Conservation (phyloP, 768 basidiomycete species). For the Xerocomus brunneocitrinus region DNA sequence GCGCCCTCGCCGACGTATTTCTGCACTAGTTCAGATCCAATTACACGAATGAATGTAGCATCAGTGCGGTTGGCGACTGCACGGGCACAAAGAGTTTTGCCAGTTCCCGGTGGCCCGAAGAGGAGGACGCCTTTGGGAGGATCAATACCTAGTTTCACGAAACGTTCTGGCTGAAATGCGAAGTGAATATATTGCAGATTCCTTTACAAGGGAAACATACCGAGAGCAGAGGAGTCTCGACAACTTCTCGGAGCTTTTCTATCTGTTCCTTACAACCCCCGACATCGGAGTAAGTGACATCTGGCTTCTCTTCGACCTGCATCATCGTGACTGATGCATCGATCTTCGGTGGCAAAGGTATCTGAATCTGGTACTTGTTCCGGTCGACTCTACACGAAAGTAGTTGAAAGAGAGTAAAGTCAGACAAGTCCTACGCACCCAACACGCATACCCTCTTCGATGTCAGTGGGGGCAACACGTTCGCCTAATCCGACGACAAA, state of each 20-base stretch:
- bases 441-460: conserved; percentile 99
- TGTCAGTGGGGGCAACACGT: conserved; percentile 94
- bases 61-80: conserved; percentile 98
- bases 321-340: conserved; percentile 99
- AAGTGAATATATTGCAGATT: conserved; percentile 13
- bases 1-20: conserved; percentile 99
- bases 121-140: conserved; percentile 97
- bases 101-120: conserved; percentile 95
- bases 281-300: conserved; percentile 95
- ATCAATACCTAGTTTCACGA: conserved; percentile 97
- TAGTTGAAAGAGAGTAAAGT: conserved; percentile 1
- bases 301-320: conserved; percentile 98
- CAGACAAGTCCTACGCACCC: conserved; percentile 55
- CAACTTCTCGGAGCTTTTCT: conserved; percentile 97
- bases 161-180: conserved; percentile 85
- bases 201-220: conserved; percentile 43
- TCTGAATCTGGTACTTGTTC: conserved; percentile 97
- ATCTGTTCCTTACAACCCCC: conserved; percentile 99
- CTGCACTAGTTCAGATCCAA: conserved; percentile 98
- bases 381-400: conserved; percentile 71
- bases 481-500: conserved; percentile 98
- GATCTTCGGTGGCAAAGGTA: conserved; percentile 96
- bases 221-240: conserved; percentile 91
- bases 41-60: conserved; percentile 98
- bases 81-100: conserved; percentile 96